Evolutionary conservation across 176 grass and related monocot species (phyloP).

Genomic region (Triticum urartu): DNA sequence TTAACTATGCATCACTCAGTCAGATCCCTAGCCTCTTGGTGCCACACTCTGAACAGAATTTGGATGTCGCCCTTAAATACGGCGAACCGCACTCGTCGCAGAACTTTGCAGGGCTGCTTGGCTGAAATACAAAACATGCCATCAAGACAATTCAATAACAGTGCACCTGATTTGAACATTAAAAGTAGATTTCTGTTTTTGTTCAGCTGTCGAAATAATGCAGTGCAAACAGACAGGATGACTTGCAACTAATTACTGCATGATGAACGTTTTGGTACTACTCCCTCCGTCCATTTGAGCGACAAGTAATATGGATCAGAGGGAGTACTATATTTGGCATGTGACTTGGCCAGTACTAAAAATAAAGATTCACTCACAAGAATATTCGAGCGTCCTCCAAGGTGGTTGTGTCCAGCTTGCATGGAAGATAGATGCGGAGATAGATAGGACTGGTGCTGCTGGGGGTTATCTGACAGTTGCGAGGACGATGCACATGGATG

Average conservation of each 20-base stretch:
- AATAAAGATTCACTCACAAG: conserved; percentile 54
- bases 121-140: conserved; percentile 43
- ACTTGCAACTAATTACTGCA: not conserved
- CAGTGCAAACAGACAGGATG: not conserved
- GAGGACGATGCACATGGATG: conserved; percentile 46
- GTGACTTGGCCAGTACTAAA: not conserved
- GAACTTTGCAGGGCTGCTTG: conserved; percentile 78
- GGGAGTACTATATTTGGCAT: too few relatives aligned
- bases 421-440: conserved; percentile 57
- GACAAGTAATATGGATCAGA: too few relatives aligned
- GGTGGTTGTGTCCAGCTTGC: conserved; percentile 52
- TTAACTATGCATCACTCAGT: not conserved
- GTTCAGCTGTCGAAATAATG: not conserved
- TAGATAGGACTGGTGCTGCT: conserved; percentile 57
- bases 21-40: conserved; percentile 76
- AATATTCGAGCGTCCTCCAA: conserved; percentile 62
- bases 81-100: conserved; percentile 89
- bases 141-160: conserved; percentile 7
- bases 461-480: conserved; percentile 60
- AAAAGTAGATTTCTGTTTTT: not conserved
- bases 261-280: not conserved
- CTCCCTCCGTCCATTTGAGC: too few relatives aligned
- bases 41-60: conserved; percentile 93
- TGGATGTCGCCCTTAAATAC: conserved; percentile 83
- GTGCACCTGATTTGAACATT: too few relatives aligned